Evolutionary conservation across 2,329 filamentous ascomycete species (phyloP).

Genomic region (Colletotrichum falcatum): DNA sequence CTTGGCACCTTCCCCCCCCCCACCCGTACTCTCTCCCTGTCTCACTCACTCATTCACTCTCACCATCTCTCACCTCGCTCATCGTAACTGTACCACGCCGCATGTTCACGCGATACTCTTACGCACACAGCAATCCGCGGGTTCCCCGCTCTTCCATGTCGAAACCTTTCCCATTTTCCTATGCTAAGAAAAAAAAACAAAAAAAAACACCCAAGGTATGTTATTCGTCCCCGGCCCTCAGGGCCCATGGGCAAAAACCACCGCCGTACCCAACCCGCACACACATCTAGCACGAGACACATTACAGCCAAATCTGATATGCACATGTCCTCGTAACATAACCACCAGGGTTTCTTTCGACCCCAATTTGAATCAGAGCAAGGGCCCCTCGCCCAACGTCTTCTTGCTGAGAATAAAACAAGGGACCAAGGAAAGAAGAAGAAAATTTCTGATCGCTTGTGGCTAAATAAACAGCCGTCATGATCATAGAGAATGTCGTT

Average conservation of each 20-base stretch:
- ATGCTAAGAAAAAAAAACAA: background rate
- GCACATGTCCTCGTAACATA: constrained; percentile 12
- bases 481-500: constrained; percentile 7
- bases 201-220: background rate
- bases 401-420: constrained; percentile 1
- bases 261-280: background rate
- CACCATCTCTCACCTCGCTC: too few relatives aligned
- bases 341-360: constrained; percentile 2
- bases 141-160: background rate
- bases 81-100: background rate
- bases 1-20: background rate
- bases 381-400: background rate
- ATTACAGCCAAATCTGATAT: constrained; percentile 17
- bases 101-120: background rate
- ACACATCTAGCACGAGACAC: constrained; percentile 5
- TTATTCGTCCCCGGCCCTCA: background rate
- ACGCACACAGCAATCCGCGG: background rate
- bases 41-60: too few relatives aligned
- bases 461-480: constrained; percentile 4
- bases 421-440: background rate
- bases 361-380: constrained; percentile 10
- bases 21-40: background rate
- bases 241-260: background rate
- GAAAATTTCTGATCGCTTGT: background rate
- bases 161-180: background rate